Evolutionary conservation across 2,329 filamentous ascomycete genomes (phyloP).

Genomic region (Fusarium irregulare): DNA sequence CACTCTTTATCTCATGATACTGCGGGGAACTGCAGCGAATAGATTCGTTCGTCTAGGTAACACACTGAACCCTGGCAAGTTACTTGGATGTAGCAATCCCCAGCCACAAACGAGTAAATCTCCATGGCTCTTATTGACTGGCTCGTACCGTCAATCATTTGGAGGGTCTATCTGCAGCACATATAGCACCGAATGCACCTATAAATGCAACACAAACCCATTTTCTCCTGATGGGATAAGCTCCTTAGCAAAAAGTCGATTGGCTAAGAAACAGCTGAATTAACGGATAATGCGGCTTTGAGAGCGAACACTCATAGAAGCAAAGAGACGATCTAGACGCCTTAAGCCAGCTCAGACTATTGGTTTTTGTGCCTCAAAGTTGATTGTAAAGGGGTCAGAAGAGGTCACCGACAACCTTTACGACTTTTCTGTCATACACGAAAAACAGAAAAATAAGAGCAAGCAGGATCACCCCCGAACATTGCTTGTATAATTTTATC

Average conservation of each 20-base stretch:
- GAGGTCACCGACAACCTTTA: background rate
- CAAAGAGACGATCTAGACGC: background rate
- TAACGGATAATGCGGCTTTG: conserved; percentile 11
- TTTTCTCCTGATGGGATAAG: background rate
- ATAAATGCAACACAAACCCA: background rate
- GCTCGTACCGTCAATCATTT: background rate
- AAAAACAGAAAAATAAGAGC: background rate
- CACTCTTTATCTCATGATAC: background rate
- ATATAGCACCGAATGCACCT: background rate
- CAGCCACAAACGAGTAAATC: background rate
- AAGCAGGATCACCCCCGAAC: background rate
- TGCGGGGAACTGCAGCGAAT: background rate
- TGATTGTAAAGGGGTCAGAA: background rate
- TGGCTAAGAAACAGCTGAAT: background rate
- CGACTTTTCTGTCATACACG: background rate
- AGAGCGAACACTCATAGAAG: background rate
- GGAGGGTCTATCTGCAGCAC: background rate
- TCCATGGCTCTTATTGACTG: background rate
- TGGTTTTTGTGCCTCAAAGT: background rate
- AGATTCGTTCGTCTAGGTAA: background rate
- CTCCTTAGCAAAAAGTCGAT: background rate
- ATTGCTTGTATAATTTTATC: background rate
- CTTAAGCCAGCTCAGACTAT: background rate
- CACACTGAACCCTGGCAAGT: background rate
- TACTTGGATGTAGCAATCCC: background rate